phyloP scores from a whole-genome alignment of 345 rosid species.

The Camelina hispida region DNA sequence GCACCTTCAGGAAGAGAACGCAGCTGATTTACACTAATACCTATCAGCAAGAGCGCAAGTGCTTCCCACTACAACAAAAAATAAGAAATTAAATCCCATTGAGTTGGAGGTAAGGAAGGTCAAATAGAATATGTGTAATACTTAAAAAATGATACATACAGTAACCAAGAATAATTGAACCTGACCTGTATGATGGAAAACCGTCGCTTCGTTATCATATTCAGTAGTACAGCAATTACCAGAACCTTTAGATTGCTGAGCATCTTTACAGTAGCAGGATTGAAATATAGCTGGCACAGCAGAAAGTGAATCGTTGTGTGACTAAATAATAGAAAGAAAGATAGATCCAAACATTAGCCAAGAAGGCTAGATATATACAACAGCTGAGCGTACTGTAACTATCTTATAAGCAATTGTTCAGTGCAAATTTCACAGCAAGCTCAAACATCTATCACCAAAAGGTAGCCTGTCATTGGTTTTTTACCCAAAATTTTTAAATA shows the following conservation, averaged over 20 bases:
- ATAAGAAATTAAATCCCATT: conserved; percentile 1
- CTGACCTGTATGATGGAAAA: conserved; percentile 89
- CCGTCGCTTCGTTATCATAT: conserved; percentile 84
- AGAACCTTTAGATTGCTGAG: conserved; percentile 96
- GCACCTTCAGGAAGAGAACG: conserved; percentile 85
- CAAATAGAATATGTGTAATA: conserved; percentile 1
- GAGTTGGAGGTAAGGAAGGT: not conserved
- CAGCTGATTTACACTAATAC: conserved; percentile 89
- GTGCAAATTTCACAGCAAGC: conserved; percentile 21
- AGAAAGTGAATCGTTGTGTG: conserved; percentile 28
- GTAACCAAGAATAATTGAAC: conserved; percentile 14
- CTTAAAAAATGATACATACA: conserved; percentile 1
- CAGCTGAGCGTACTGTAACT: not conserved
- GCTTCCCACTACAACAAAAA: conserved; percentile 85
- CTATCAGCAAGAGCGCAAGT: conserved; percentile 90
- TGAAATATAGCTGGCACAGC: conserved; percentile 80
- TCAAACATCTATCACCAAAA: conserved; percentile 20
- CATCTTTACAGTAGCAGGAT: conserved; percentile 99
- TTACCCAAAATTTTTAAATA: too few relatives aligned
- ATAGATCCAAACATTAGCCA: not conserved
- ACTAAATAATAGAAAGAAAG: not conserved
- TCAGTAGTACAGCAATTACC: conserved; percentile 90
- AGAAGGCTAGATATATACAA: conserved; percentile 20
- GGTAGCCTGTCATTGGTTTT: conserved; percentile 8
- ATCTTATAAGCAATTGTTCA: conserved; percentile 9